phyloP scores from a whole-genome alignment of 495 filamentous ascomycete species.

The Cercophora sp. region DNA sequence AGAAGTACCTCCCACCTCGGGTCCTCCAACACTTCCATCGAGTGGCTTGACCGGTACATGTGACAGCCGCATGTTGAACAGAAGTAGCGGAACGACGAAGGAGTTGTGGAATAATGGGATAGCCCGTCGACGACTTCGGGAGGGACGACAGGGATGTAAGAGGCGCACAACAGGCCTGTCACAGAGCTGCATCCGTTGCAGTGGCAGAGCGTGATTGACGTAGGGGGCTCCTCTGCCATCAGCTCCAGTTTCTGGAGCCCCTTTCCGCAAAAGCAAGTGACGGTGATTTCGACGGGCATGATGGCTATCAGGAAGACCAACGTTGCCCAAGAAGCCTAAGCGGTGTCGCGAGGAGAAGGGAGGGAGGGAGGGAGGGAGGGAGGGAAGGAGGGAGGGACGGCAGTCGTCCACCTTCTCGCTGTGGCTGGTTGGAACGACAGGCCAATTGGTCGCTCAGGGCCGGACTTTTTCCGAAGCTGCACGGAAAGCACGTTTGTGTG shows the following conservation, averaged over 20 bases:
- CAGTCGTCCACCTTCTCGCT: no score
- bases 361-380: no score
- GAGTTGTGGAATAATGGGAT: slow-evolving; percentile 43
- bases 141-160: slow-evolving; percentile 41
- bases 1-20: no score
- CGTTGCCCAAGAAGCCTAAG: no score
- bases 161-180: slow-evolving; percentile 55
- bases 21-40: no score
- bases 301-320: background rate
- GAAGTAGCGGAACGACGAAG: slow-evolving; percentile 41
- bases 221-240: slow-evolving; percentile 26
- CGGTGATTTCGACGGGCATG: slow-evolving; percentile 11
- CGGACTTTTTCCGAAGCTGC: no score
- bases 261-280: slow-evolving; percentile 57
- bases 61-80: slow-evolving; percentile 67
- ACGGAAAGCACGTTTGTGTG: no score
- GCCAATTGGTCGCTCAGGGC: no score
- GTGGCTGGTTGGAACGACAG: no score
- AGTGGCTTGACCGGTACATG: slow-evolving; percentile 49
- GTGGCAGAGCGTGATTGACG: slow-evolving; percentile 53
- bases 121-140: slow-evolving; percentile 30
- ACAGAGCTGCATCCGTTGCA: slow-evolving; percentile 58
- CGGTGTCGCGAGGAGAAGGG: no score
- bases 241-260: slow-evolving; percentile 42
- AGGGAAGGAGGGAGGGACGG: no score